Conservation (phyloP, 2,329 filamentous ascomycete species). For the Sporothrix euskadiensis region DNA sequence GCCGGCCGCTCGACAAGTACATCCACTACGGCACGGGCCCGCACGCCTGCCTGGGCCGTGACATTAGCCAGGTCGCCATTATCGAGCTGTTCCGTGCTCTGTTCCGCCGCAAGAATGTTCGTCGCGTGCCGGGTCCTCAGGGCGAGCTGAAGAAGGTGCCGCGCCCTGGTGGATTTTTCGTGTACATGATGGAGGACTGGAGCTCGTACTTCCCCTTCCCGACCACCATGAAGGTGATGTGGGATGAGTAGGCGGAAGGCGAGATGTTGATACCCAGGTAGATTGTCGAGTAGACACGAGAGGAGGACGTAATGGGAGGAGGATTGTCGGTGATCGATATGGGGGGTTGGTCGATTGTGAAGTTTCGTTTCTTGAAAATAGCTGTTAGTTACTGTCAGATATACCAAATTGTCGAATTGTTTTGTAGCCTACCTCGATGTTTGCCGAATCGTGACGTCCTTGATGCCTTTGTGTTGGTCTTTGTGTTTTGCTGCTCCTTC, state of each 20-base stretch:
- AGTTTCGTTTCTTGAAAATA: background rate
- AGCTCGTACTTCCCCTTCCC: conserved; percentile 52
- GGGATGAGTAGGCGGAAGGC: conserved; percentile 44
- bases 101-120: conserved; percentile 61
- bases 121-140: conserved; percentile 62
- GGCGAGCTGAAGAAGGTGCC: conserved; percentile 67
- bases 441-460: background rate
- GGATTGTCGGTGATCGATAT: background rate
- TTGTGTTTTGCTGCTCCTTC: background rate
- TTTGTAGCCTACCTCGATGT: background rate
- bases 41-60: conserved; percentile 62
- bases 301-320: too few species aligned
- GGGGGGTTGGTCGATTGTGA: background rate
- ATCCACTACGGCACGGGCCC: conserved; percentile 64
- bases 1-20: conserved; percentile 64
- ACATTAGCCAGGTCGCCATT: conserved; percentile 62
- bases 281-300: background rate
- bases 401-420: background rate
- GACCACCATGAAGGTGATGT: conserved; percentile 55
- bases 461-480: background rate
- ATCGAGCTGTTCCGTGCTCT: conserved; percentile 68
- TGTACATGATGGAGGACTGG: conserved; percentile 68
- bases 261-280: background rate
- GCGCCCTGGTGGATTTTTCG: conserved; percentile 54
- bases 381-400: background rate